phyloP scores from a whole-genome alignment of 2,329 filamentous ascomycete species.

The Dactylonectria estremocensis region DNA sequence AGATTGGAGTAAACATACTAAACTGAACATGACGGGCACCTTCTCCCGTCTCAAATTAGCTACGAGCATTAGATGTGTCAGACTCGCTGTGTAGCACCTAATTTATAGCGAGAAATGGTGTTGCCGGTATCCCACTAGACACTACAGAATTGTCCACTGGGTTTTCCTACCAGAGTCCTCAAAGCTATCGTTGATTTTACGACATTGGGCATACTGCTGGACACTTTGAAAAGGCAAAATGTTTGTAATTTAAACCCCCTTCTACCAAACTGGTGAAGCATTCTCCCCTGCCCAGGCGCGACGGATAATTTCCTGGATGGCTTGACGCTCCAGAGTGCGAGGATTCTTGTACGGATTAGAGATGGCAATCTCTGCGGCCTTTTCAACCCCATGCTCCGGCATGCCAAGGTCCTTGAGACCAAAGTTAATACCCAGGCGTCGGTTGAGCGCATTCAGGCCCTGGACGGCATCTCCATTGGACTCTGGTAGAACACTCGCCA shows the following conservation, averaged over 20 bases:
- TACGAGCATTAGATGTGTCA: not conserved
- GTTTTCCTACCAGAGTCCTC: no score
- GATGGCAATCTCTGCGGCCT: constrained; percentile 71
- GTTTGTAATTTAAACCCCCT: not conserved
- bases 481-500: constrained; percentile 69
- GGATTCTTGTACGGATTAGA: constrained; percentile 74
- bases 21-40: not conserved
- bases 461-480: constrained; percentile 71
- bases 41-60: not conserved
- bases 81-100: not conserved
- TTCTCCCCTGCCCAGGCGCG: constrained; percentile 71
- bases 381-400: constrained; percentile 72
- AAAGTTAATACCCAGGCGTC: constrained; percentile 66
- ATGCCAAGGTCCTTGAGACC: constrained; percentile 69
- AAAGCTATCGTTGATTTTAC: no score
- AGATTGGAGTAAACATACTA: not conserved
- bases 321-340: constrained; percentile 64
- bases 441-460: constrained; percentile 69
- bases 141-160: no score
- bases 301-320: constrained; percentile 69
- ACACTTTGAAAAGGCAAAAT: not conserved
- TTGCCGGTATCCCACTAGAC: not conserved
- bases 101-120: not conserved
- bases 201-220: not conserved
- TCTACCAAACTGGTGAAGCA: not conserved